A percentile compares a stretch with the other conserved stretches of the same genome.
phyloP scores from a whole-genome alignment of 2,329 filamentous ascomycete species.

The Hypoxylon sp. region DNA sequence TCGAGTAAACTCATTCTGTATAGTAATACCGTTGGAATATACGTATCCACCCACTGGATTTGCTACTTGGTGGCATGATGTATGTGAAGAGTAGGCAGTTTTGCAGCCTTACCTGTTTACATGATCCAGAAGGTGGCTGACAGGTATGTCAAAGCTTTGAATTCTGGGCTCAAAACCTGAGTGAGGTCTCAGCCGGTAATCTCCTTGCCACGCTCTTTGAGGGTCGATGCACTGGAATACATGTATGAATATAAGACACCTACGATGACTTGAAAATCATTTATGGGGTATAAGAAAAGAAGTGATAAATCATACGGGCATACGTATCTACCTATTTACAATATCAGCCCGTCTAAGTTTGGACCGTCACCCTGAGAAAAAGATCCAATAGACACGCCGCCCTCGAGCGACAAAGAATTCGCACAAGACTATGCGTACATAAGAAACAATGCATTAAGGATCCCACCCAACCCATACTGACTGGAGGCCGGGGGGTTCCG shows the following conservation, averaged over 20 bases:
- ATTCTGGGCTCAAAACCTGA: too few relatives aligned
- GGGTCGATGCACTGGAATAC: not conserved
- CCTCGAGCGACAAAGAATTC: slow-evolving; percentile 27
- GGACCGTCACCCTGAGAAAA: slow-evolving; percentile 35
- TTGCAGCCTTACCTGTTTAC: not conserved
- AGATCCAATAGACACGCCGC: slow-evolving; percentile 35
- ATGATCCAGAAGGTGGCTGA: not conserved
- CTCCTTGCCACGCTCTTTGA: not conserved
- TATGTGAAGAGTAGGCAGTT: not conserved
- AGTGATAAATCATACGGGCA: slow-evolving; percentile 30
- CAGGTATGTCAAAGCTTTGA: too few relatives aligned
- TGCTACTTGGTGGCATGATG: not conserved
- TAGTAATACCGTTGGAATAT: slow-evolving; percentile 13
- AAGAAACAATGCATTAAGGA: slow-evolving; percentile 43
- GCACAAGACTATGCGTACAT: slow-evolving; percentile 43
- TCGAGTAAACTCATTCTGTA: slow-evolving; percentile 24
- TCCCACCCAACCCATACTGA: slow-evolving; percentile 6
- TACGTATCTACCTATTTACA: slow-evolving; percentile 44
- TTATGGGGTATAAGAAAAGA: not conserved
- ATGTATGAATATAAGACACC: not conserved
- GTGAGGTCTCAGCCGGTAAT: too few relatives aligned
- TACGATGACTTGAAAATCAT: not conserved
- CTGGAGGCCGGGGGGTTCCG: slow-evolving; percentile 24
- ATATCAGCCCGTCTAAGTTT: slow-evolving; percentile 28
- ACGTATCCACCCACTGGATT: not conserved